phyloP scores from a whole-genome alignment of 176 grass and related monocot genomes.

The Aegilops longissima region DNA sequence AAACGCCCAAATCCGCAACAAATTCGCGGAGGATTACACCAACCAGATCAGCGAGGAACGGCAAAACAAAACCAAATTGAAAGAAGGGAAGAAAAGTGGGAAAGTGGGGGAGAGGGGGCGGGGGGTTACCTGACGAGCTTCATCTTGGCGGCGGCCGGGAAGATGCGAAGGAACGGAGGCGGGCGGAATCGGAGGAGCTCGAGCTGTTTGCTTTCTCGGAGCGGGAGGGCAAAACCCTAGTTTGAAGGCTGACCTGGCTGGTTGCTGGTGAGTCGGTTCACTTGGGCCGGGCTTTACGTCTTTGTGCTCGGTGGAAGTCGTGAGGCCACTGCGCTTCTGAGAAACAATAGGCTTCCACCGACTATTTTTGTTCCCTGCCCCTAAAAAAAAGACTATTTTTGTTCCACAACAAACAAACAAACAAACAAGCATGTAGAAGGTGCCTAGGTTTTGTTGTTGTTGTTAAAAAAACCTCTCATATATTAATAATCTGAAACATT shows the following conservation, averaged over 20 bases:
- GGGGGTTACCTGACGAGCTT: conserved; percentile 86
- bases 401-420: too few species aligned
- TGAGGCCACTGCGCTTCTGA: too few species aligned
- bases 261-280: neutral
- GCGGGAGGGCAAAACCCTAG: conserved; percentile 56
- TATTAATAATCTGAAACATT: too few species aligned
- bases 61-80: neutral
- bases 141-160: conserved; percentile 47
- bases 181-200: conserved; percentile 6
- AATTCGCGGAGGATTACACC: conserved; percentile 13
- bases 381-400: too few species aligned
- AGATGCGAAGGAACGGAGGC: conserved; percentile 10
- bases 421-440: too few species aligned
- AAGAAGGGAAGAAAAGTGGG: neutral
- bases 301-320: neutral
- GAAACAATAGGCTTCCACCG: too few species aligned
- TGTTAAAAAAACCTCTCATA: too few species aligned
- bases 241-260: conserved; percentile 41
- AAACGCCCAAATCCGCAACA: conserved; percentile 23
- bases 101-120: neutral
- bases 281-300: conserved; percentile 26
- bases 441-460: too few species aligned
- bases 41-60: neutral
- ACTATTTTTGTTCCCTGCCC: too few species aligned
- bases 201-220: conserved; percentile 35